phyloP scores from a whole-genome alignment of 2,329 filamentous ascomycete species.

The Ampelomyces quisqualis region DNA sequence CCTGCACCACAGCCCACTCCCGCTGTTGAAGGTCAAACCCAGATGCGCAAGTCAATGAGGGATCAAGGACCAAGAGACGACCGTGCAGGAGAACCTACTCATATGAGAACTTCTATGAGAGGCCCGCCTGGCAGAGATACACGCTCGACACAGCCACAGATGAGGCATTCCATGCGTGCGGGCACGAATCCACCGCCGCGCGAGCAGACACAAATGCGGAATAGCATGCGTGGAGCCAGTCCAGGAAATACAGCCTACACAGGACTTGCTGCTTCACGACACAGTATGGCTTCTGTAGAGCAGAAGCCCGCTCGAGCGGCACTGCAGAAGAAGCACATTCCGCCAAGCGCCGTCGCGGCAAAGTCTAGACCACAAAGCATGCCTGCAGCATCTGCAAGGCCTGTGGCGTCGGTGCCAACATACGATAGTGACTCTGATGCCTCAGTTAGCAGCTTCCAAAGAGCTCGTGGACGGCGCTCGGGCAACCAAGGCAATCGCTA shows the following conservation, averaged over 20 bases:
- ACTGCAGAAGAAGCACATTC: constrained; percentile 45
- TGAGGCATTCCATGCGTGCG: constrained; percentile 43
- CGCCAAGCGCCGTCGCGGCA: constrained; percentile 20
- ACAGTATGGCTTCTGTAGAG: constrained; percentile 31
- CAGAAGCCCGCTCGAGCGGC: constrained; percentile 37
- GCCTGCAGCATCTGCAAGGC: constrained; percentile 14
- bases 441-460: constrained; percentile 74
- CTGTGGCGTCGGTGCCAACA: constrained; percentile 25
- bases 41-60: constrained; percentile 44
- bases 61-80: constrained; percentile 6
- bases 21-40: constrained; percentile 12
- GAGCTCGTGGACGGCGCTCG: constrained; percentile 48
- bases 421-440: constrained; percentile 49
- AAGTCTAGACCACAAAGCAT: constrained; percentile 33
- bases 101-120: constrained; percentile 11
- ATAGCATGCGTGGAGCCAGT: constrained; percentile 41
- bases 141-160: constrained; percentile 16
- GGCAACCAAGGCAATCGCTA: constrained; percentile 50
- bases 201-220: constrained; percentile 33
- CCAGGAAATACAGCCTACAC: neutral
- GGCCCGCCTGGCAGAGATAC: constrained; percentile 7
- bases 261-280: constrained; percentile 38
- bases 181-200: constrained; percentile 8
- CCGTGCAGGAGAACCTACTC: constrained; percentile 13
- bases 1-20: constrained; percentile 22